phyloP scores from a whole-genome alignment of 1,284 basidiomycete species.

The Moniliophthora roreri region DNA sequence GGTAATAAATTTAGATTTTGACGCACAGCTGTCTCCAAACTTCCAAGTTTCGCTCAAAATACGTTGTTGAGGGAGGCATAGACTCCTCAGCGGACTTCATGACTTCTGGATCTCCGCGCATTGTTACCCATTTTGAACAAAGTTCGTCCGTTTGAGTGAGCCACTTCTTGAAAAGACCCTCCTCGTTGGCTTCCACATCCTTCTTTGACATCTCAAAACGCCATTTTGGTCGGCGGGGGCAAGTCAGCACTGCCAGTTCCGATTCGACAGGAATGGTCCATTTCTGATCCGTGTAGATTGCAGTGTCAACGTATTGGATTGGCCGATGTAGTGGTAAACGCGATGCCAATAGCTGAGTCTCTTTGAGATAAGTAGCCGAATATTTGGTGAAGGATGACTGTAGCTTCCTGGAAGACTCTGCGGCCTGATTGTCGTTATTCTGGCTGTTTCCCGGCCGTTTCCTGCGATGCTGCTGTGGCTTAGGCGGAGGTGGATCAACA shows the following conservation, averaged over 20 bases:
- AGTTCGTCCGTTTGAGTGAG: conserved; percentile 57
- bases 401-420: conserved; percentile 51
- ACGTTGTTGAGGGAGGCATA: conserved; percentile 68
- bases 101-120: conserved; percentile 18
- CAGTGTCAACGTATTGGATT: conserved; percentile 39
- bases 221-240: conserved; percentile 82
- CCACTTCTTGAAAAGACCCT: conserved; percentile 78
- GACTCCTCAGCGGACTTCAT: conserved; percentile 21
- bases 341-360: conserved; percentile 59
- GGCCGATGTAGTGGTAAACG: conserved; percentile 59
- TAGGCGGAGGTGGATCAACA: conserved; percentile 40
- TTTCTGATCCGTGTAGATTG: conserved; percentile 39
- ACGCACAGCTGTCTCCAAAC: conserved; percentile 86
- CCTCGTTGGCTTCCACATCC: conserved; percentile 86
- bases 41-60: conserved; percentile 88
- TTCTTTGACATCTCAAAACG: conserved; percentile 79
- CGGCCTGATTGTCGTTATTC: conserved; percentile 22
- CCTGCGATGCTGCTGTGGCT: conserved; percentile 26
- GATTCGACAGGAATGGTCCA: conserved; percentile 22
- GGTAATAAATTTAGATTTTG: conserved; percentile 29
- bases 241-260: conserved; percentile 36
- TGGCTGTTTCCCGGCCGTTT: conserved; percentile 25
- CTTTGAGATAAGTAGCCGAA: conserved; percentile 60
- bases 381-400: conserved; percentile 75
- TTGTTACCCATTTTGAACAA: conserved; percentile 53